Evolutionary conservation across 768 basidiomycete genomes (phyloP), one percentile per base, ranked within the genome.

Genomic region (Amanita thiersii): DNA sequence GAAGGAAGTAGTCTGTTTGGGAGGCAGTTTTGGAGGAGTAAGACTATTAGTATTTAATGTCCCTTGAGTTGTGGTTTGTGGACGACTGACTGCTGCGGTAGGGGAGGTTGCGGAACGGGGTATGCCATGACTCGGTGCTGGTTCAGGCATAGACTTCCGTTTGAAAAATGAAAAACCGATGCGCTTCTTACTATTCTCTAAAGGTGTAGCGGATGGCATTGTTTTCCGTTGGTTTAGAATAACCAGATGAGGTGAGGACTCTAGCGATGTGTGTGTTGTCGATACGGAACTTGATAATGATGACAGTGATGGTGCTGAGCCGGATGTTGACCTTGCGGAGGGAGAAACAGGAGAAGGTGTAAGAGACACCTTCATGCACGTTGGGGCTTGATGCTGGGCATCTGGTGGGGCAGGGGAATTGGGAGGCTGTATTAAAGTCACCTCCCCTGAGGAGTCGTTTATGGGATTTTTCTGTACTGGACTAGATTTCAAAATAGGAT

Each of bases 391-490:
- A 44, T 42, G 46, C 32, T 31, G 28, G 41, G 40, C 43, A 45
- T 50, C 53, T 31, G 50, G 47, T 19, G 55, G 50, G 21, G 55
- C 54, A 15, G 61, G 62, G 14, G 60, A 56, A 46, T 61, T 63
- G 26, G 63, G 61, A 14, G 61, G 60, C 42, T 57, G 62, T 28
- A 62, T 52, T 34, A 58, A 56, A 14, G 53, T 50, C 15, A 57
- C 51, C 30, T 50, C 38, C 24, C 57, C 56, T n/a, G 26, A 20
- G 17, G 52, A 47, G 33, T 53, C 54, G 21, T 39, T 9, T n/a
- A n/a, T n/a, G 26, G 43, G 28, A 30, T 41, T 34, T 11, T 45
- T 15, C 28, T 39, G 21, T 21, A 29, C 47, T 25, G 43, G 46
- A 40, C 30, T 33, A 40, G 46, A 33, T 28, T 55, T 60, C 33